phyloP scores from a whole-genome alignment of 371 early-diverging fungal species.

The Rhizopus delemar region DNA sequence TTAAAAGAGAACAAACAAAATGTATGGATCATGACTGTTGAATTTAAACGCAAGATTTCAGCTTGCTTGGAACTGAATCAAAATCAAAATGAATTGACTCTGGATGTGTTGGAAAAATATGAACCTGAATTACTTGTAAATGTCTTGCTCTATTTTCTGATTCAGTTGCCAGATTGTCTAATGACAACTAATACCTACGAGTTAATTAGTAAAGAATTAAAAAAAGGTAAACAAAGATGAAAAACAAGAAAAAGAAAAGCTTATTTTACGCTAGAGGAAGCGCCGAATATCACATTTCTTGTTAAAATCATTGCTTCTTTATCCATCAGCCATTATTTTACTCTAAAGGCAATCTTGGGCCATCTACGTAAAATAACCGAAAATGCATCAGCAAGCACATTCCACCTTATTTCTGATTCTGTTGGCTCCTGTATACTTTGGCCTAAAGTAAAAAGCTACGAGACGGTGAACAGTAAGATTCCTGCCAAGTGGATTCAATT shows the following conservation, averaged over 20 bases:
- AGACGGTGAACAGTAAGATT: conserved; percentile 56
- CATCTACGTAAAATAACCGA: conserved; percentile 43
- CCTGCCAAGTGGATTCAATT: conserved; percentile 41
- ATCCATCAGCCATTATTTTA: conserved; percentile 55
- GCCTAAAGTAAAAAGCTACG: conserved; percentile 51
- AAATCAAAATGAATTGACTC: conserved; percentile 50
- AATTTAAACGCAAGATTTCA: conserved; percentile 62
- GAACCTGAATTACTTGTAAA: conserved; percentile 64
- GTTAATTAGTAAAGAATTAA: conserved; percentile 66
- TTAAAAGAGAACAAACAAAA: conserved; percentile 18
- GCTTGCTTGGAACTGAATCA: conserved; percentile 63
- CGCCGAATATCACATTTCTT: conserved; percentile 46
- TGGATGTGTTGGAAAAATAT: conserved; percentile 55
- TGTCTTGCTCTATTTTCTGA: conserved; percentile 64
- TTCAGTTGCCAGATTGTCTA: conserved; percentile 72
- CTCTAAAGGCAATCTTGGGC: conserved; percentile 47
- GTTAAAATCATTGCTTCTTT: conserved; percentile 58
- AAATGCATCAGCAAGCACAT: conserved; percentile 1
- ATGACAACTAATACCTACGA: conserved; percentile 73
- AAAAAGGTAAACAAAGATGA: conserved; percentile 38
- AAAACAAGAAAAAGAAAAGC: background rate
- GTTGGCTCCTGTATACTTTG: conserved; percentile 61
- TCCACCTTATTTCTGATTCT: conserved; percentile 40
- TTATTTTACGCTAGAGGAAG: conserved; percentile 18
- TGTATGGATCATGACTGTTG: conserved; percentile 65